These are phyloP conservation scores for Zizania palustris DNA, from an alignment of 202 grass and related monocot species.

Conservation along the genomic window DNA sequence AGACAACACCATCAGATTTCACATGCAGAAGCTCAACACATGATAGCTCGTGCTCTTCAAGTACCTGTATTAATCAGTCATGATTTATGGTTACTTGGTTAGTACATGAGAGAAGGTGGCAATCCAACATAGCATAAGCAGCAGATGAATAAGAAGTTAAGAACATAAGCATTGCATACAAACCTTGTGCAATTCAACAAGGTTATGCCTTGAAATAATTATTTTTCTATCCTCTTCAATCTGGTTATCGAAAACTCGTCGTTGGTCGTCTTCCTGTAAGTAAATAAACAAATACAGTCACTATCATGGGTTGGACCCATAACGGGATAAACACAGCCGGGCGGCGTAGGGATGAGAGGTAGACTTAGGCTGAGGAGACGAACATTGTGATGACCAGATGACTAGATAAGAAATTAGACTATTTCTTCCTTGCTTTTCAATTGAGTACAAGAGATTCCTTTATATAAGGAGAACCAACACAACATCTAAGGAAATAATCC, in stretches of 20 bases:
- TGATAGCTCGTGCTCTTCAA: conserved; percentile 81
- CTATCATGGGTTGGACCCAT: too few species aligned
- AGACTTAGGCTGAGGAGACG: too few species aligned
- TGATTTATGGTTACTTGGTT: conserved; percentile 10
- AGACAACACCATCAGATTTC: conserved; percentile 80
- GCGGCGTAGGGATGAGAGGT: too few species aligned
- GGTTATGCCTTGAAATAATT: conserved; percentile 92
- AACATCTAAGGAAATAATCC: too few species aligned
- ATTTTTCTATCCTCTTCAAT: conserved; percentile 96
- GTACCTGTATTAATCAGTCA: conserved; percentile 61
- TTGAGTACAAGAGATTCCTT: too few species aligned
- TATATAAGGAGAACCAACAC: too few species aligned
- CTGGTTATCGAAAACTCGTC: conserved; percentile 81
- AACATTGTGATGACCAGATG: too few species aligned
- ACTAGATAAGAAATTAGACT: too few species aligned
- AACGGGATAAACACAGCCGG: too few species aligned
- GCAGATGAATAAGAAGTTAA: neutral
- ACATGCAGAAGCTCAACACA: conserved; percentile 88
- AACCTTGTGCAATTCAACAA: conserved; percentile 94
- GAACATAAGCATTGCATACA: conserved; percentile 35
- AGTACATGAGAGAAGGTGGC: conserved; percentile 1
- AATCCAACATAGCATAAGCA: conserved; percentile 34
- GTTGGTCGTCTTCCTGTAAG: conserved; percentile 76
- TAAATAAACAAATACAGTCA: conserved; percentile 52
- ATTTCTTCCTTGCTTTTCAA: too few species aligned